Conservation (phyloP, 2,329 filamentous ascomycete genomes). For the Zymoseptoria tritici region DNA sequence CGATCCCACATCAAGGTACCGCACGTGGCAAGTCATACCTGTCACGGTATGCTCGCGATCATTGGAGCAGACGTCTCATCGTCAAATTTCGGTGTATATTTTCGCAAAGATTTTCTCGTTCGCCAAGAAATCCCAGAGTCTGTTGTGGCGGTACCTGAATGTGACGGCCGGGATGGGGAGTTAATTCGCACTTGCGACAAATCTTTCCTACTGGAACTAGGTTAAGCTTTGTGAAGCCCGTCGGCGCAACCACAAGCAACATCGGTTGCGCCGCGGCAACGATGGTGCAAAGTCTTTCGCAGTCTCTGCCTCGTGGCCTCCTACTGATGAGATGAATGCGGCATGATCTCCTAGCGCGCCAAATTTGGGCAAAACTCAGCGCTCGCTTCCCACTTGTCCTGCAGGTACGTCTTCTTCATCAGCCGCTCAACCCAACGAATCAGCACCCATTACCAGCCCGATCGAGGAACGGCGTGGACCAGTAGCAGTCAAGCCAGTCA, state of each 20-base stretch:
- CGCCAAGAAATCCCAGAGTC: neutral
- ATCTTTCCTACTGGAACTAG: neutral
- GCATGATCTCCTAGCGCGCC: neutral
- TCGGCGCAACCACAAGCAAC: neutral
- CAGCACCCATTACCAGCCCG: neutral
- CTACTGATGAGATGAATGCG: neutral
- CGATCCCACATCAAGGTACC: neutral
- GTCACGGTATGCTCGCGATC: neutral
- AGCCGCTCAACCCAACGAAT: neutral
- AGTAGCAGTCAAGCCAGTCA: neutral
- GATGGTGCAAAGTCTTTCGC: neutral
- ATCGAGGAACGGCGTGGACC: neutral
- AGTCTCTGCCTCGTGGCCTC: neutral
- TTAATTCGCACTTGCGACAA: neutral
- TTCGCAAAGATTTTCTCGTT: neutral
- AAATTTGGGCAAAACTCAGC: neutral
- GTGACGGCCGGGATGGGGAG: neutral
- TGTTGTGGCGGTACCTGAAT: neutral
- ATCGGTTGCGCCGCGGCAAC: neutral
- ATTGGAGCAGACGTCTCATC: neutral
- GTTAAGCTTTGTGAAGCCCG: neutral
- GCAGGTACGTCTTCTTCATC: neutral
- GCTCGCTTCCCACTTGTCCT: neutral
- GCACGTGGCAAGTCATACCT: neutral
- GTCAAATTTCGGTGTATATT: neutral